Percentiles rank a stretch among this genome's conserved stretches.
These are phyloP conservation scores for Marasmius fiardii DNA, from an alignment of 1,284 basidiomycete species.

Conservation along the genomic window DNA sequence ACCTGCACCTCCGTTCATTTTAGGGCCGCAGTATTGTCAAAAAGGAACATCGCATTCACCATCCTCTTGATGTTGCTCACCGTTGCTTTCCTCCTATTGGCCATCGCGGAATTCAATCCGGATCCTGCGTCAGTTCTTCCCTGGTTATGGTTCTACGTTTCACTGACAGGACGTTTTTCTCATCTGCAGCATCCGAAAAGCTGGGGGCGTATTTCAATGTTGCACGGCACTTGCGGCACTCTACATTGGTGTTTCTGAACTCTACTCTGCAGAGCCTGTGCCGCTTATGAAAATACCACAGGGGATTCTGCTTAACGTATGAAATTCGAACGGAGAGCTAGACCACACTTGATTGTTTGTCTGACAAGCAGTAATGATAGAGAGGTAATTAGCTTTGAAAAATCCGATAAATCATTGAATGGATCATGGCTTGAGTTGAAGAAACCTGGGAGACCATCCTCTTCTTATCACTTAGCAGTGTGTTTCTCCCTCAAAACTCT, in stretches of 20 bases:
- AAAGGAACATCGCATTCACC: slow-evolving; percentile 8
- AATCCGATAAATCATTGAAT: too few species aligned
- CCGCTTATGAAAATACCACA: slow-evolving; percentile 6
- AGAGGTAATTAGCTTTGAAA: too few species aligned
- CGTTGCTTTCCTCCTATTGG: slow-evolving; percentile 53
- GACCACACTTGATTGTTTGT: too few species aligned
- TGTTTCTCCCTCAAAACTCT: too few species aligned
- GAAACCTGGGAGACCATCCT: too few species aligned
- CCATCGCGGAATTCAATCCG: slow-evolving; percentile 37
- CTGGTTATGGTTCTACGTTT: neutral
- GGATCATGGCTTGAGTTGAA: too few species aligned
- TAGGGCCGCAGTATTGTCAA: neutral
- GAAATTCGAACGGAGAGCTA: too few species aligned
- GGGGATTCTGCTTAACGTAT: slow-evolving; percentile 5
- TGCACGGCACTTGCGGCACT: slow-evolving; percentile 66
- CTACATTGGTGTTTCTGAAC: slow-evolving; percentile 62
- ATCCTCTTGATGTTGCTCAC: slow-evolving; percentile 43
- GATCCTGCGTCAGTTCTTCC: slow-evolving; percentile 18
- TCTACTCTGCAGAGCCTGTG: slow-evolving; percentile 31
- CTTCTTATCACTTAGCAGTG: too few species aligned
- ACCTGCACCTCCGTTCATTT: too few species aligned
- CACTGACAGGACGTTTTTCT: slow-evolving; percentile 1
- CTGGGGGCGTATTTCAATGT: slow-evolving; percentile 74
- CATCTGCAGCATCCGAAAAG: slow-evolving; percentile 39
- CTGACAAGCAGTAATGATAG: too few species aligned